Percentiles rank a stretch among this genome's conserved stretches.
Conservation (phyloP, 164 flowering plant genomes). For the Aristolochia californica region DNA sequence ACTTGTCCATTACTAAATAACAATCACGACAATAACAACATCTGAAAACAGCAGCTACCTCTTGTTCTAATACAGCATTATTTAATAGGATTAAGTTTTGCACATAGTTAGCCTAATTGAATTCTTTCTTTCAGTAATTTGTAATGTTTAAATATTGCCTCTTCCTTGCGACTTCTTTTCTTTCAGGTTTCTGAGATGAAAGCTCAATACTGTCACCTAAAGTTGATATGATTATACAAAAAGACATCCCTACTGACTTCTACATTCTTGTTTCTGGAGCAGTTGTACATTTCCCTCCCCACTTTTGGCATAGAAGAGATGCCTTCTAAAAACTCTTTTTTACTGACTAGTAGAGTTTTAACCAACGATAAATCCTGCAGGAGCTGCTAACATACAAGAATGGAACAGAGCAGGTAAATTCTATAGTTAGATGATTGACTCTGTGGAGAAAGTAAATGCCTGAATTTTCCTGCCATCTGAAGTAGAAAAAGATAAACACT, state of each 20-base stretch:
- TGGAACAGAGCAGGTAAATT: conserved; percentile 67
- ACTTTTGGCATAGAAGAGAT: background rate
- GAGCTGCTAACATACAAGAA: conserved; percentile 51
- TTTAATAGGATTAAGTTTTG: no score
- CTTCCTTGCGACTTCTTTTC: background rate
- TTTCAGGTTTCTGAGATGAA: conserved; percentile 73
- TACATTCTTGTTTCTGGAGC: conserved; percentile 77
- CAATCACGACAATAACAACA: background rate
- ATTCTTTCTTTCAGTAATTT: background rate
- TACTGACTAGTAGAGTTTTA: conserved; percentile 8
- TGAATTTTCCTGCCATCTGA: no score
- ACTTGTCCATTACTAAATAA: background rate
- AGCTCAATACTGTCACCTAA: conserved; percentile 87
- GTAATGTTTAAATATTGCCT: background rate
- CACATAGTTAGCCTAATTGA: background rate
- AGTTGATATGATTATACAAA: conserved; percentile 70
- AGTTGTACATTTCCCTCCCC: conserved; percentile 34
- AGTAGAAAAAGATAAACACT: no score
- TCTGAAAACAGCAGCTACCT: background rate
- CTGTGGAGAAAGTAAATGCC: no score
- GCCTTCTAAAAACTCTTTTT: background rate
- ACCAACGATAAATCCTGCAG: conserved; percentile 29
- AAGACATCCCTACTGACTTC: conserved; percentile 87
- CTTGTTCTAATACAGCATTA: no score
- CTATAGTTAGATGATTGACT: background rate